These are phyloP conservation scores for Psilocybe mexicana DNA, from an alignment of 1,284 basidiomycete genomes.

Conservation along the genomic window DNA sequence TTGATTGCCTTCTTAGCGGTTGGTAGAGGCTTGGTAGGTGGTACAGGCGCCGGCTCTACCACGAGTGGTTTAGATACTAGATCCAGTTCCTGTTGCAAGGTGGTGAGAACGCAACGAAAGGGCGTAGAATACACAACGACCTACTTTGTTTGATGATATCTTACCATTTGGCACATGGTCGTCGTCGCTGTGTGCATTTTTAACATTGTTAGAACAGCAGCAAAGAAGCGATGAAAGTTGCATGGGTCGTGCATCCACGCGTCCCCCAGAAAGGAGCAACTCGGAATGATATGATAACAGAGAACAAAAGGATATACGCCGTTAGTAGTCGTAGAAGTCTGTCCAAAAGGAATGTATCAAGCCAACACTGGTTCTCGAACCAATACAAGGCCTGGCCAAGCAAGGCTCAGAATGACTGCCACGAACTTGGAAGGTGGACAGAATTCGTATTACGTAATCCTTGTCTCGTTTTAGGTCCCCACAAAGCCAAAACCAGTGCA, in stretches of 20 bases:
- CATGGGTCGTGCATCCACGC: constrained; percentile 43
- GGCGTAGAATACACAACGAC: constrained; percentile 1
- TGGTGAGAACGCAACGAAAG: background rate
- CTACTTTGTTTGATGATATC: constrained; percentile 19
- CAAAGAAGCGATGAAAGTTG: constrained; percentile 50
- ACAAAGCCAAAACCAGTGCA: background rate
- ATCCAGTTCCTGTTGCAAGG: constrained; percentile 12
- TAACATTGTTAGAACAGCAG: constrained; percentile 50
- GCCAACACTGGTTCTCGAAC: constrained; percentile 19
- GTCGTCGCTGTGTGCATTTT: constrained; percentile 47
- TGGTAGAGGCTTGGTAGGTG: constrained; percentile 7
- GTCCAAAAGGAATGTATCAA: background rate
- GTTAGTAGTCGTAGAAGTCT: constrained; percentile 2
- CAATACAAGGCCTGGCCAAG: background rate
- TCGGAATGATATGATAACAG: constrained; percentile 5
- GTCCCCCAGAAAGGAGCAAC: constrained; percentile 9
- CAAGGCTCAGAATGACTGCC: constrained; percentile 12
- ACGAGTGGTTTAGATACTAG: constrained; percentile 14
- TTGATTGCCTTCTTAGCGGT: constrained; percentile 23
- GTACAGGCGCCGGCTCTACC: constrained; percentile 10
- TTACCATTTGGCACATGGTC: constrained; percentile 28
- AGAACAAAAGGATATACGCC: constrained; percentile 6
- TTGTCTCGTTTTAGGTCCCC: constrained; percentile 11
- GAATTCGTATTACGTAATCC: constrained; percentile 21
- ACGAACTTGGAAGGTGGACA: constrained; percentile 9